Percentiles rank a stretch among this genome's conserved stretches.
phyloP scores from a whole-genome alignment of 1,139 yeast species.

The Dujonia santamariae region DNA sequence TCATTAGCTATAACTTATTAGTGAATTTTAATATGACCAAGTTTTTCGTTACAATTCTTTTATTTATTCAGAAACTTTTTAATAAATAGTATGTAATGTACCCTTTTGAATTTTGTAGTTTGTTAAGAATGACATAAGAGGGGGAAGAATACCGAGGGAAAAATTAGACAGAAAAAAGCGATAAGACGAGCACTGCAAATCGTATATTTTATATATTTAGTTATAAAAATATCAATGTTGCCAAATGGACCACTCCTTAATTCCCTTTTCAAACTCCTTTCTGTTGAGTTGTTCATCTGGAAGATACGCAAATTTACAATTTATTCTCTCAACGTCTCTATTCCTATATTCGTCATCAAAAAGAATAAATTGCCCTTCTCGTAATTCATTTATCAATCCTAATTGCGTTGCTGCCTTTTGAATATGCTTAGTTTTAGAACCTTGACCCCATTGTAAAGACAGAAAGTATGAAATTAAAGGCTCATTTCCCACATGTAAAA shows the following conservation, averaged over 20 bases:
- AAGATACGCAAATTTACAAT: constrained; percentile 59
- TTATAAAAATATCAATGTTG: constrained; percentile 6
- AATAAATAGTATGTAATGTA: constrained; percentile 3
- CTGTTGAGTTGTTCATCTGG: constrained; percentile 49
- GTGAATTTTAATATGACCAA: constrained; percentile 21
- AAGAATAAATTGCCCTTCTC: constrained; percentile 50
- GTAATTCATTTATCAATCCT: constrained; percentile 35
- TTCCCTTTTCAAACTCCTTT: constrained; percentile 41
- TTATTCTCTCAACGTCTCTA: constrained; percentile 58
- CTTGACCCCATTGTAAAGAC: constrained; percentile 64
- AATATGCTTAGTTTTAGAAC: constrained; percentile 62
- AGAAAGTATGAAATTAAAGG: constrained; percentile 50
- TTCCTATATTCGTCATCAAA: constrained; percentile 72
- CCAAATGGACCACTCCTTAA: constrained; percentile 32
- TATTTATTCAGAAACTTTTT: constrained; percentile 5
- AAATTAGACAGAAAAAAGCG: neutral
- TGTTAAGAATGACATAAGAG: neutral
- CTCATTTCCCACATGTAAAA: constrained; percentile 44
- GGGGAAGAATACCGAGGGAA: neutral
- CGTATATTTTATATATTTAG: neutral
- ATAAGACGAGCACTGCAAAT: neutral
- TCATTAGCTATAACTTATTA: constrained; percentile 18
- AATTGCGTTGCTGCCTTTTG: constrained; percentile 42
- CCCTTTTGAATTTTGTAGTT: too few species aligned
- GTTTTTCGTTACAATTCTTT: constrained; percentile 10